A percentile compares a stretch with the other conserved stretches of the same genome.
These are phyloP conservation scores for Calonectria hongkongensis DNA, from an alignment of 2,329 filamentous ascomycete genomes.

Conservation along the genomic window DNA sequence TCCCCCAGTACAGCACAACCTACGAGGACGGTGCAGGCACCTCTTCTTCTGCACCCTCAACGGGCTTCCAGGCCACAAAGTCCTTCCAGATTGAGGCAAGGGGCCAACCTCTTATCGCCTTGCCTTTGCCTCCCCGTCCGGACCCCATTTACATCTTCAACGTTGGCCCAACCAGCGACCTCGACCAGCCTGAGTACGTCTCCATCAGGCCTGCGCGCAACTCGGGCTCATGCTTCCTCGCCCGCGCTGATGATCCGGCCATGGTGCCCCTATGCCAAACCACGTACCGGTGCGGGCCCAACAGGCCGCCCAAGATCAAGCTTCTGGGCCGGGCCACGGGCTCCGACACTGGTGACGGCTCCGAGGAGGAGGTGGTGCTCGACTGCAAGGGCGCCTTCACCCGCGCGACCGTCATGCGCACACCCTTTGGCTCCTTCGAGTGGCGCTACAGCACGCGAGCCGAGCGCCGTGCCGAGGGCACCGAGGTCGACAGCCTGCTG, in stretches of 20 bases:
- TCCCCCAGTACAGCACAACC: slow-evolving; percentile 52
- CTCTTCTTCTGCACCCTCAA: slow-evolving; percentile 37
- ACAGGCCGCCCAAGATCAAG: slow-evolving; percentile 68
- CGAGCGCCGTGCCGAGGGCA: slow-evolving; percentile 66
- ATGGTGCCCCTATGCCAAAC: slow-evolving; percentile 68
- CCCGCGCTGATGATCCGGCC: slow-evolving; percentile 62
- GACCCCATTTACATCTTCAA: slow-evolving; percentile 66
- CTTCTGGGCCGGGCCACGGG: slow-evolving; percentile 41
- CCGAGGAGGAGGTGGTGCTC: slow-evolving; percentile 54
- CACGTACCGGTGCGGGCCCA: slow-evolving; percentile 74
- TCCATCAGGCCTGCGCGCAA: slow-evolving; percentile 68
- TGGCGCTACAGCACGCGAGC: slow-evolving; percentile 73
- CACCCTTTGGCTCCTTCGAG: slow-evolving; percentile 70
- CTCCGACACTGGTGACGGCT: slow-evolving; percentile 10
- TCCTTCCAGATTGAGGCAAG: slow-evolving; percentile 69
- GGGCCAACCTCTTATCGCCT: slow-evolving; percentile 66
- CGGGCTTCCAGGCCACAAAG: slow-evolving; percentile 64
- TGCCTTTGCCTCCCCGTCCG: slow-evolving; percentile 62
- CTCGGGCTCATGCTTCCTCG: slow-evolving; percentile 70
- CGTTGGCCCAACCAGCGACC: slow-evolving; percentile 61
- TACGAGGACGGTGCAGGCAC: slow-evolving; percentile 29
- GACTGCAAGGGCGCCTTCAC: slow-evolving; percentile 64
- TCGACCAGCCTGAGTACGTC: slow-evolving; percentile 67
- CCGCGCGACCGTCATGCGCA: slow-evolving; percentile 67
- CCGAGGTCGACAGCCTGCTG: slow-evolving; percentile 63